A percentile compares a stretch with the other conserved stretches of the same genome.
Conservation (phyloP, 441 rosid genomes). For the Populus hybrid region DNA sequence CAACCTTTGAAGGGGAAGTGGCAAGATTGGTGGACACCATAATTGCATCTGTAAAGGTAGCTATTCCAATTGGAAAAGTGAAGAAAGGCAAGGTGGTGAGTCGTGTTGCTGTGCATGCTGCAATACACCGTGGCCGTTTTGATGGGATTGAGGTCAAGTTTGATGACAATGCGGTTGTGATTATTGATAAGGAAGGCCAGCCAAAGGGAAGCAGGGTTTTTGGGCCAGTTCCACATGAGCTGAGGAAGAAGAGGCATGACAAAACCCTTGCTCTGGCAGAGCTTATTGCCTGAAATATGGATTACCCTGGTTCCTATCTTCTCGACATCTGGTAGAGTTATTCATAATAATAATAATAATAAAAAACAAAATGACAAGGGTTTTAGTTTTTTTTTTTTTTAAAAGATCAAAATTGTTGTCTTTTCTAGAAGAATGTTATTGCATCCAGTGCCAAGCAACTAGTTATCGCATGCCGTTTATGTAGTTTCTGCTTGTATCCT, state of each 20-base stretch:
- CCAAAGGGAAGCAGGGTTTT: constrained; percentile 84
- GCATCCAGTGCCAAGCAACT: too few relatives aligned
- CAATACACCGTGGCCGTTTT: constrained; percentile 79
- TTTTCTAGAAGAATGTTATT: too few relatives aligned
- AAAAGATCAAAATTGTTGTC: too few relatives aligned
- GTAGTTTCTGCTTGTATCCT: too few relatives aligned
- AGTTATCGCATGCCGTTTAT: too few relatives aligned
- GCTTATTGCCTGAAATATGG: constrained; percentile 59
- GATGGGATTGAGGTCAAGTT: constrained; percentile 91
- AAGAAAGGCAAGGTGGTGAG: constrained; percentile 86
- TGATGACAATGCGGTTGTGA: constrained; percentile 90
- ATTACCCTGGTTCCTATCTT: background rate
- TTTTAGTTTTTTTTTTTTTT: too few relatives aligned
- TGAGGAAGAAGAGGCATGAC: constrained; percentile 77
- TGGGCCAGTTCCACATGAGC: constrained; percentile 88
- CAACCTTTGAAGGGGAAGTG: constrained; percentile 73
- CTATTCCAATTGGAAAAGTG: constrained; percentile 82
- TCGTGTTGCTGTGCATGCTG: constrained; percentile 86
- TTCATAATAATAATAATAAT: too few relatives aligned
- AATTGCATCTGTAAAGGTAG: constrained; percentile 87
- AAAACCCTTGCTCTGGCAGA: constrained; percentile 75
- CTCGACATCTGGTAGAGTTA: too few relatives aligned
- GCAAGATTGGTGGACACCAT: constrained; percentile 82
- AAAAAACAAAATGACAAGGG: too few relatives aligned
- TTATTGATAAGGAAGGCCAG: constrained; percentile 71